Base-by-base conservation (phyloP, 2,329 filamentous ascomycete species). In the Alternaria novae-zelandiae region DNA sequence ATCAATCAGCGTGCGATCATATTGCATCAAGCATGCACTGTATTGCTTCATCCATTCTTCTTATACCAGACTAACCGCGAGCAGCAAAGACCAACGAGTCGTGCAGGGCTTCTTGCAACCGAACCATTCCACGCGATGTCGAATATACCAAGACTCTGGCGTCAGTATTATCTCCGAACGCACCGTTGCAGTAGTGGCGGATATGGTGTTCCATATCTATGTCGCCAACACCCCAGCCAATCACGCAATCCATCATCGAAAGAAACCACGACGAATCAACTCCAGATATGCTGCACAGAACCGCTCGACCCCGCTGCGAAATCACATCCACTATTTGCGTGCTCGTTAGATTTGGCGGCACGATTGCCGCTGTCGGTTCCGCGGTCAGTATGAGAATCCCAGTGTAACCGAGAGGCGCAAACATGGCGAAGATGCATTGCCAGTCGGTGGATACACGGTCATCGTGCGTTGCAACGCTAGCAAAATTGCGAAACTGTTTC, bases 181-280 rank as follows among this genome's bases (percentile, higher is more conserved):
- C 60, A 25, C 43, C 23, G 50, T 63, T 65, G 61, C n/a, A 46
- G 58, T 41, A 50, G 57, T 57, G 57, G 46, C 41, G 50, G 59
- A 53, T 54, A 57, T 54, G 49, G 28, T 53, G 58, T 61, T 66
- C 60, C 60, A 49, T 45, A 67, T 64, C 53, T 41, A 74, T 77
- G 75, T 77, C 69, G 75, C 70, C 65, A 72, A 56, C 26, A 55
- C 50, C 70, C 69, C 61, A 60, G 70, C 74, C 72, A 74, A 78
- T 78, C 70, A 77, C 76, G 76, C 75, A 73, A 78, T 78, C 44
- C 53, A 64, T 61, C 57, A 67, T 68, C 58, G 64, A 69, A 43
- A 36, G 26, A 23, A 17, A 49, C 20, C 23, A 65, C 64, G 56
- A 59, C 74, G 67, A 74, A 75, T 73, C 69, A 75, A 23, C 64